phyloP scores from a whole-genome alignment of 2,329 filamentous ascomycete species.

The Cytospora schulzeri region DNA sequence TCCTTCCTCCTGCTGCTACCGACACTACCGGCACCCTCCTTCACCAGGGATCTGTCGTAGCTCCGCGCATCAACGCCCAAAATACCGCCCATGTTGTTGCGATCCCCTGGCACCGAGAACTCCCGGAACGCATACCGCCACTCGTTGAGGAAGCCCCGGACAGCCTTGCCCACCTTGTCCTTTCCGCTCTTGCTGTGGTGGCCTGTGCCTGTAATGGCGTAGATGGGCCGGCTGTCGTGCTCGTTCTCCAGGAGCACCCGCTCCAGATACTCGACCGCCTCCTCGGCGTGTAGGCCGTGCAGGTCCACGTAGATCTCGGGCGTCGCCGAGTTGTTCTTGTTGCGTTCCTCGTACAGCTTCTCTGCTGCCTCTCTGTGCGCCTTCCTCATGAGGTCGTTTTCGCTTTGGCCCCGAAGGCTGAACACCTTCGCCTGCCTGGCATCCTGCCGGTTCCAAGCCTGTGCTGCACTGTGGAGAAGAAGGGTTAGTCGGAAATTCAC shows the following conservation, averaged over 20 bases:
- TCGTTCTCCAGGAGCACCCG: constrained; percentile 83
- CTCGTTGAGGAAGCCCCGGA: constrained; percentile 88
- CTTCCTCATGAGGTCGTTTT: constrained; percentile 97
- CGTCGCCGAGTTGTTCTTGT: constrained; percentile 62
- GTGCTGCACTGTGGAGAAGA: constrained; percentile 70
- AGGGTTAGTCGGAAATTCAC: constrained; percentile 12
- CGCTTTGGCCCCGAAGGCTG: constrained; percentile 89
- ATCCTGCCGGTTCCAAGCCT: constrained; percentile 98
- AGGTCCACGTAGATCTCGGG: constrained; percentile 91
- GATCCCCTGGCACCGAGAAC: constrained; percentile 94
- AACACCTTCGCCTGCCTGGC: constrained; percentile 93
- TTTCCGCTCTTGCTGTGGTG: constrained; percentile 99
- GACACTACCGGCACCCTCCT: constrained; percentile 38
- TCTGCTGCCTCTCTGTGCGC: constrained; percentile 92
- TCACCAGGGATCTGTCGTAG: constrained; percentile 63
- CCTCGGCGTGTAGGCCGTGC: constrained; percentile 97
- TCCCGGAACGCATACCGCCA: constrained; percentile 96
- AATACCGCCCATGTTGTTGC: constrained; percentile 78
- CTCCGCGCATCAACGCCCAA: constrained; percentile 68
- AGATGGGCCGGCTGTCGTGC: constrained; percentile 74
- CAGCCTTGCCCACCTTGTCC: constrained; percentile 95
- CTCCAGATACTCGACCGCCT: constrained; percentile 92
- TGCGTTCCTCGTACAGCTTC: constrained; percentile 91
- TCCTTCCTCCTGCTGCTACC: constrained; percentile 41
- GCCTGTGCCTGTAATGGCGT: constrained; percentile 94